Base-by-base conservation (phyloP, 78 protist genomes). In the Cyanophora paradoxa region DNA sequence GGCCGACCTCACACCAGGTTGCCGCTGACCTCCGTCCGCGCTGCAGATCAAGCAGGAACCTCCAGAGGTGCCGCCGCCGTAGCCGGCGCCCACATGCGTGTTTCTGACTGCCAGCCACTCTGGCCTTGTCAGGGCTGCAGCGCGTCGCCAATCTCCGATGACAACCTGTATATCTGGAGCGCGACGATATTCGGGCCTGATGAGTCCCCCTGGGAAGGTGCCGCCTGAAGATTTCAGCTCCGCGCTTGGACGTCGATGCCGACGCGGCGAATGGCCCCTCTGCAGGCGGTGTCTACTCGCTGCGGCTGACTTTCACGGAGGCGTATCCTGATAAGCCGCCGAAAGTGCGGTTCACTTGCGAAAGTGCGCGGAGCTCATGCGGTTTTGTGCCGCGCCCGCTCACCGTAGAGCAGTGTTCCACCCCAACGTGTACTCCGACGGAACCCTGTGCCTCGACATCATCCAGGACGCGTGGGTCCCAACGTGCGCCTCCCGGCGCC, bases 201-300 rank as follows among this genome's bases (percentile, higher is more conserved):
- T n/a, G 86, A 78, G 24, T 73, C 86, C 0, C 75, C 79, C 5
- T 86, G 82, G 75, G 90, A 86, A 64, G 86, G n/a, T n/a, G n/a
- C n/a, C n/a, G n/a, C n/a, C n/a, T n/a, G n/a, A n/a, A n/a, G n/a
- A n/a, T n/a, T n/a, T n/a, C n/a, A n/a, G n/a, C n/a, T n/a, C n/a
- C n/a, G n/a, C n/a, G n/a, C n/a, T n/a, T n/a, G n/a, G n/a, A n/a
- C n/a, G n/a, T n/a, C n/a, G n/a, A n/a, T n/a, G n/a, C n/a, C n/a
- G n/a, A n/a, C n/a, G n/a, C n/a, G n/a, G n/a, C n/a, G n/a, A n/a
- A n/a, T n/a, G n/a, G n/a, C n/a, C n/a, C n/a, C n/a, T n/a, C n/a
- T n/a, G n/a, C n/a, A n/a, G n/a, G 83, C 36, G 83, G 82, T 40
- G 24, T 76, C 1, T 82, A 28, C 63, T 26, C 59, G 20, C 20